phyloP scores from a whole-genome alignment of 495 filamentous ascomycete species.

The Penicillium coffeae region DNA sequence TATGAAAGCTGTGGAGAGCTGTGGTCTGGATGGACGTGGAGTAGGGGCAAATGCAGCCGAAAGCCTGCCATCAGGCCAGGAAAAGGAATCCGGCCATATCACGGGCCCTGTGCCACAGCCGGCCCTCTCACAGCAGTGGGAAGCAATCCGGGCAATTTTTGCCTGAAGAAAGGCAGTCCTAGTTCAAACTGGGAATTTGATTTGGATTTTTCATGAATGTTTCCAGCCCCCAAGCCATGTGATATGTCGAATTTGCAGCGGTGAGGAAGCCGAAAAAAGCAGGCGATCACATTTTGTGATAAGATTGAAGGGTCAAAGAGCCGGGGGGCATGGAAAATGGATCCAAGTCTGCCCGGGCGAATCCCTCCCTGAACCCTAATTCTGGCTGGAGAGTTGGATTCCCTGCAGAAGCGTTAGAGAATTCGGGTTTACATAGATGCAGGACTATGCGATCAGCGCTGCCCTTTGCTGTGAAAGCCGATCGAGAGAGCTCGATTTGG shows the following conservation, averaged over 20 bases:
- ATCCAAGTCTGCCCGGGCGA: not conserved
- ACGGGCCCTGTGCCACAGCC: no score
- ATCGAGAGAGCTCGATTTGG: no score
- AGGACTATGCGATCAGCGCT: no score
- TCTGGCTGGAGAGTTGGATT: no score
- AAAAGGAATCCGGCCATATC: slow-evolving; percentile 7
- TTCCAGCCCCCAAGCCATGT: not conserved
- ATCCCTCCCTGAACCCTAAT: no score
- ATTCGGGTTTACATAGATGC: no score
- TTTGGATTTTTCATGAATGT: not conserved
- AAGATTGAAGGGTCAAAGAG: not conserved
- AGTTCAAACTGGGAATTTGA: no score
- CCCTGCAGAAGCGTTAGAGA: no score
- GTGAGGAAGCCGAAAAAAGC: not conserved
- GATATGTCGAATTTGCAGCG: not conserved
- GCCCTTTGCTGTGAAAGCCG: no score
- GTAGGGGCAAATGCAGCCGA: not conserved
- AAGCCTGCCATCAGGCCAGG: slow-evolving; percentile 3
- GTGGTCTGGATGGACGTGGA: not conserved
- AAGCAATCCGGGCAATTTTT: no score
- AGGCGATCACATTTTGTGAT: not conserved
- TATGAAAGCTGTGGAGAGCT: not conserved
- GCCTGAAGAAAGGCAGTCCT: no score
- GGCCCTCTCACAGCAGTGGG: no score
- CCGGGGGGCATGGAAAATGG: not conserved